These are phyloP conservation scores for Sporothrix dimorphospora DNA, from an alignment of 2,329 filamentous ascomycete species.

Conservation along the genomic window DNA sequence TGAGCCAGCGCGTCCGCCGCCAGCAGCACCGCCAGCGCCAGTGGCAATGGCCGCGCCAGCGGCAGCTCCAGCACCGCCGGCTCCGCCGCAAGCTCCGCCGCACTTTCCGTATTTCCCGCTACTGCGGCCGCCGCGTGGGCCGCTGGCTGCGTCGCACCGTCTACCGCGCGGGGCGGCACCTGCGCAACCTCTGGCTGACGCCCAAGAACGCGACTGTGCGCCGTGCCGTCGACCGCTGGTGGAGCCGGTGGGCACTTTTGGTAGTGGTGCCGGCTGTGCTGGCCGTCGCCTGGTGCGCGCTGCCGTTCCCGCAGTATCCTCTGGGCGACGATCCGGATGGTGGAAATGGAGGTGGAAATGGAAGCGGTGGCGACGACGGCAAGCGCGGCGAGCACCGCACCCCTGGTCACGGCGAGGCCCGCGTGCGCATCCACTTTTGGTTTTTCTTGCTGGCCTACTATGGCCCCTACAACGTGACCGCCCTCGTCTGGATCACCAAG, in stretches of 20 bases:
- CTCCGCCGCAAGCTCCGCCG: constrained; percentile 17
- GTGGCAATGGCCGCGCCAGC: not conserved
- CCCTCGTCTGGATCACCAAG: constrained; percentile 71
- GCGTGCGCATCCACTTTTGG: constrained; percentile 70
- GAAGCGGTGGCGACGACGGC: constrained; percentile 32
- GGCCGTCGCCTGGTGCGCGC: constrained; percentile 65
- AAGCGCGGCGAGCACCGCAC: constrained; percentile 44
- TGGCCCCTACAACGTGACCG: constrained; percentile 68
- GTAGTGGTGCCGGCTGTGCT: constrained; percentile 63
- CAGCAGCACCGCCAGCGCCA: not conserved
- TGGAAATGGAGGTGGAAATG: no score
- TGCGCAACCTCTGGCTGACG: constrained; percentile 62
- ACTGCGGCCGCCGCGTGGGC: constrained; percentile 41
- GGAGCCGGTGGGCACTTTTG: constrained; percentile 63
- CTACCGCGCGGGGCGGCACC: constrained; percentile 41
- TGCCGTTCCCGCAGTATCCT: constrained; percentile 67
- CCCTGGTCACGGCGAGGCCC: constrained; percentile 65
- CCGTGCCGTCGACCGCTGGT: constrained; percentile 64
- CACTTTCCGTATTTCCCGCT: constrained; percentile 9
- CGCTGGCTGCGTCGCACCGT: constrained; percentile 16
- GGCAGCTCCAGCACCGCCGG: not conserved
- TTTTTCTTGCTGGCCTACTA: constrained; percentile 73
- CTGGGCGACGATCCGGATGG: constrained; percentile 50
- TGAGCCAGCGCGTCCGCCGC: not conserved
- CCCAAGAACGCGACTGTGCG: constrained; percentile 62